Conservation (phyloP, 768 basidiomycete species). For the Boletus pseudopeckii region DNA sequence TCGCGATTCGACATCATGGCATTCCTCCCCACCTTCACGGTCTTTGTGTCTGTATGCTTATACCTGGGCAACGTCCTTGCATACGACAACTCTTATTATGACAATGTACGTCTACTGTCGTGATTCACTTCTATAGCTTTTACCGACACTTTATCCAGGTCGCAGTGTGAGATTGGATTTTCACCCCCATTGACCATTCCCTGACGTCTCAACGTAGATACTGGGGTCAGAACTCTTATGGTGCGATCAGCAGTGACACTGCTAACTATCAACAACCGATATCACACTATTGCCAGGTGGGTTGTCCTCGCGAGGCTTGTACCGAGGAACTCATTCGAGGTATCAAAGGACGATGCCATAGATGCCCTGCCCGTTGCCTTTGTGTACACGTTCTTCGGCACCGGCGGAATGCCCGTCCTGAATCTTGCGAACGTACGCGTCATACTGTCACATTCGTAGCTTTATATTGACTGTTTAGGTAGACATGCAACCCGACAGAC, state of each 20-base stretch:
- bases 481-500: conserved; percentile 42
- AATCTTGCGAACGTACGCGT: conserved; percentile 63
- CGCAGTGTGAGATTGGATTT: conserved; percentile 43
- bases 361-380: conserved; percentile 71
- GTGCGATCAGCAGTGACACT: conserved; percentile 49
- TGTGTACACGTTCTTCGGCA: conserved; percentile 59
- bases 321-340: neutral
- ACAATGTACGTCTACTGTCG: conserved; percentile 49
- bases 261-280: conserved; percentile 60
- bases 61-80: conserved; percentile 30
- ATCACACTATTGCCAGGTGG: conserved; percentile 61
- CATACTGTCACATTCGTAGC: neutral
- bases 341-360: conserved; percentile 55
- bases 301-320: conserved; percentile 9
- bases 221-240: conserved; percentile 77
- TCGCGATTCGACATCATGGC: conserved; percentile 16
- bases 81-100: conserved; percentile 56
- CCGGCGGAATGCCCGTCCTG: conserved; percentile 58
- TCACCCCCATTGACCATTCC: neutral
- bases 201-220: conserved; percentile 40
- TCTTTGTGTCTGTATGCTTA: conserved; percentile 2
- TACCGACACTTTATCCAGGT: conserved; percentile 36
- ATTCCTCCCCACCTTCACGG: neutral
- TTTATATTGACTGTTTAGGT: neutral
- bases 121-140: neutral